Evolutionary conservation across 2,329 filamentous ascomycete genomes (phyloP).

Genomic region (Colletotrichum sp.): DNA sequence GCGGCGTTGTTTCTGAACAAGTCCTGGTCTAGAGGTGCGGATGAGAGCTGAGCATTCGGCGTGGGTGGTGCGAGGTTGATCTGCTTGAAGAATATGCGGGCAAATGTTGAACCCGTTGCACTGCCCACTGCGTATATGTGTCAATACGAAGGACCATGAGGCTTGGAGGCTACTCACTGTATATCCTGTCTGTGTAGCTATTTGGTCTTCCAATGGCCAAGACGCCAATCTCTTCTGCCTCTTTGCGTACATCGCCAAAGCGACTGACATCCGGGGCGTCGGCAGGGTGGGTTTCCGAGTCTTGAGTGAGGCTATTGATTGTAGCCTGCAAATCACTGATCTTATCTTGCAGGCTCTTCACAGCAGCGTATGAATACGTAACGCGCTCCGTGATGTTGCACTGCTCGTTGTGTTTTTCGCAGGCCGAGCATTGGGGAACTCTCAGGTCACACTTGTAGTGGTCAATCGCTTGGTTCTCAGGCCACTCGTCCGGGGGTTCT

Average conservation of each 20-base stretch:
- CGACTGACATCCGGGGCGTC: not conserved
- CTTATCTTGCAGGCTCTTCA: conserved; percentile 8
- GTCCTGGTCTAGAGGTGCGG: not conserved
- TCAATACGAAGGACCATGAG: not conserved
- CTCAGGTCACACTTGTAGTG: conserved; percentile 27
- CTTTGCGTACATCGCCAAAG: conserved; percentile 18
- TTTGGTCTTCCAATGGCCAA: conserved; percentile 24
- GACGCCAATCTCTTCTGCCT: conserved; percentile 28
- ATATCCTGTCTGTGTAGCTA: conserved; percentile 21
- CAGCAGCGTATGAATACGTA: conserved; percentile 19
- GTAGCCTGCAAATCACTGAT: conserved; percentile 10
- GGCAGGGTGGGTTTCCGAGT: not conserved
- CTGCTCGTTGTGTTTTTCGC: conserved; percentile 14
- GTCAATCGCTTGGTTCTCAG: not conserved
- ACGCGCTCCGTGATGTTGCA: conserved; percentile 25
- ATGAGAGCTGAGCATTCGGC: not conserved
- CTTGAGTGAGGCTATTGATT: not conserved
- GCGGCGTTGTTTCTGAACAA: conserved; percentile 15
- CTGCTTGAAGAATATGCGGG: conserved; percentile 30
- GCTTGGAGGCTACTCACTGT: conserved; percentile 12
- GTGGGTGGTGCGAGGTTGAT: conserved; percentile 14
- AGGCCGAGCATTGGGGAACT: conserved; percentile 27
- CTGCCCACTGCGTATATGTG: conserved; percentile 22
- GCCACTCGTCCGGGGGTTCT: no score
- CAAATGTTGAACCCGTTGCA: conserved; percentile 28